Base-by-base conservation (phyloP, 225 moss, liverwort and hornwort genomes). In the Pleurozium schreberi region DNA sequence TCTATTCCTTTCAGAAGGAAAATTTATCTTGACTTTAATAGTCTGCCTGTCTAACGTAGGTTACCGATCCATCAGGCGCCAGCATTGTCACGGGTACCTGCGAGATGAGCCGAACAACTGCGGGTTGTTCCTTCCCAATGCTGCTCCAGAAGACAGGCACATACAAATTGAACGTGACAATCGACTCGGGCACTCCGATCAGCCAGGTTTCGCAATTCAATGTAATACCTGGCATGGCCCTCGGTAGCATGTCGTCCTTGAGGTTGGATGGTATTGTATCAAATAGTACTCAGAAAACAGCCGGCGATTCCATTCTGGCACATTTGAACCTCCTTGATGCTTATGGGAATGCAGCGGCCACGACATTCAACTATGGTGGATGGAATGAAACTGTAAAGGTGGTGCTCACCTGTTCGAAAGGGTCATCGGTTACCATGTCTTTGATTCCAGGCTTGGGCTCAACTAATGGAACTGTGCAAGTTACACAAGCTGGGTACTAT, bases 361-460 rank as follows among this genome's bases (percentile, higher is more conserved):
- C 91, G 55, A 73, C 89, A n/a, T 93, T 88, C 45, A 80, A 76
- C 43, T 88, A 88, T 50, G 83, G 75, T 65, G 84, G 47, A 59
- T 90, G 93, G 93, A 93, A 93, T 80, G 79, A 78, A 82, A 91
- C 89, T 50, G 78, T 88, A 11, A 50, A 88, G 58, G 93, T 93
- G 71, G 89, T 93, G 86, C 90, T 93, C 47, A 93, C 80, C n/a
- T 86, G 91, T 69, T 61, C 69, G 33, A n/a, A 52, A 83, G 91
- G 90, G 38, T 85, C 80, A 47, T 83, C 64, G 33, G 33, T 86
- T 55, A 66, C 75, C 28, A 86, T 93, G 90, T 18, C 70, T 79
- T 36, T 90, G 49, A 63, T 88, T 79, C 84, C 88, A 74, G 86
- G 91, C 83, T 74, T 88, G 53, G 86, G 91, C 49, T 83, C 89